Evolutionary conservation across 2,329 filamentous ascomycete genomes (phyloP), one percentile per base, ranked within the genome.

Genomic region (Penicillium sp.): DNA sequence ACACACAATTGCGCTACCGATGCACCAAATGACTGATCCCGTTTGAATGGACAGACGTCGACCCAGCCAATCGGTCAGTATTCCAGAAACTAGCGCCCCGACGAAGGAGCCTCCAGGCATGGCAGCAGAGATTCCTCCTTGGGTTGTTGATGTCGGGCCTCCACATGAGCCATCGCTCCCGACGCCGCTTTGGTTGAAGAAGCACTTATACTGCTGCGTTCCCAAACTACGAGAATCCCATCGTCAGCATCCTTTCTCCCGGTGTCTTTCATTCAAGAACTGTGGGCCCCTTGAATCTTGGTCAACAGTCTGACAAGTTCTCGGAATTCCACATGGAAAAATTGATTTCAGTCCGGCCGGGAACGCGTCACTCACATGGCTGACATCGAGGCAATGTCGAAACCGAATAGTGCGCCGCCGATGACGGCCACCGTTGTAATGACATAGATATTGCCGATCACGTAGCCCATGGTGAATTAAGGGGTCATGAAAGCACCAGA

Each of bases 381-480:
- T 34, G 80, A 83, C 84, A 89, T 88, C 38, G 83, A 86, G 47
- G 79, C 81, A 59, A 90, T 88, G 69, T 90, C 86, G 64, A 90
- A 90, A 58, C 86, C 87, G 61, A 90, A 89, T 26, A 89, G 73
- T 25, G 79, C 81, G 64, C 85, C 85, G 56, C 84, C 84, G 72
- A 76, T 74, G 52, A 80, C 75, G 63, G 79, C 73, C 66, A 81
- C 77, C 61, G 76, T 76, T 51, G 78, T 72, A 58, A 82, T 81
- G 55, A 76, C 65, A 60, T 83, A 82, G 57, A 81, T 75, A 53
- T 82, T 82, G 25, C 77, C 75, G 45, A 80, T 74, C 46, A 59
- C 52, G 48, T 59, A 60, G 9, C 51, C 55, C 66, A 69, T 68
- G 50, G 49, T 63, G 58, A 51, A 43, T 37, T 36, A 11, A 38